Evolutionary conservation across 768 basidiomycete genomes (phyloP).

Genomic region (Hydnomerulius pinastri): DNA sequence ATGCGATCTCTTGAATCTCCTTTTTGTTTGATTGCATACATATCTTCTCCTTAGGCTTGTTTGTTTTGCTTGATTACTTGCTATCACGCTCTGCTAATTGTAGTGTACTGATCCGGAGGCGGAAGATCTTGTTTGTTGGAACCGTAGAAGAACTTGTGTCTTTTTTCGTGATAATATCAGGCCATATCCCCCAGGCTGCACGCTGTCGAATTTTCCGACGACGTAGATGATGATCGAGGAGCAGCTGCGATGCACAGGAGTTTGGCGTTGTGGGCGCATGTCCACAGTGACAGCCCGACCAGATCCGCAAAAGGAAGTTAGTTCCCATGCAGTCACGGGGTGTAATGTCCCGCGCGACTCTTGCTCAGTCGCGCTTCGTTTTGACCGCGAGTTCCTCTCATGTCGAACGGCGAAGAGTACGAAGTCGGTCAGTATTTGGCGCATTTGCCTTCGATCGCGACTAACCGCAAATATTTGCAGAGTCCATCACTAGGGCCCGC

Average conservation of each 20-base stretch:
- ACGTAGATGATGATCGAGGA: no score
- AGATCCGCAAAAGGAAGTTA: conserved; percentile 16
- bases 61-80: conserved; percentile 8
- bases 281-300: no score
- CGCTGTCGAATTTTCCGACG: no score
- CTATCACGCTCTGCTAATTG: conserved; percentile 9
- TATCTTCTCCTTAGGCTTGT: neutral
- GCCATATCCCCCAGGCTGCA: no score
- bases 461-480: conserved; percentile 33
- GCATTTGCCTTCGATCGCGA: neutral
- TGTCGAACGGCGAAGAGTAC: conserved; percentile 55
- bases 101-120: conserved; percentile 5
- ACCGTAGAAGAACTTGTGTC: neutral
- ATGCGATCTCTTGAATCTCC: conserved; percentile 4
- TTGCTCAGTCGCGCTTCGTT: conserved; percentile 3
- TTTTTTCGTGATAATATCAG: no score
- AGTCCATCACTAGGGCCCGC: conserved; percentile 54
- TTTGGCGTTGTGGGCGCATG: no score
- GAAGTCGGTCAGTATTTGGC: conserved; percentile 59
- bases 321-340: conserved; percentile 12
- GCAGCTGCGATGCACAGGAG: no score
- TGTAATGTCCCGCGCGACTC: neutral
- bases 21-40: neutral
- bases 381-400: conserved; percentile 23
- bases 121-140: neutral